A percentile compares a stretch with the other conserved stretches of the same genome.
These are phyloP conservation scores for Oryza meridionalis DNA, from an alignment of 176 grass and related monocot species.

Conservation along the genomic window DNA sequence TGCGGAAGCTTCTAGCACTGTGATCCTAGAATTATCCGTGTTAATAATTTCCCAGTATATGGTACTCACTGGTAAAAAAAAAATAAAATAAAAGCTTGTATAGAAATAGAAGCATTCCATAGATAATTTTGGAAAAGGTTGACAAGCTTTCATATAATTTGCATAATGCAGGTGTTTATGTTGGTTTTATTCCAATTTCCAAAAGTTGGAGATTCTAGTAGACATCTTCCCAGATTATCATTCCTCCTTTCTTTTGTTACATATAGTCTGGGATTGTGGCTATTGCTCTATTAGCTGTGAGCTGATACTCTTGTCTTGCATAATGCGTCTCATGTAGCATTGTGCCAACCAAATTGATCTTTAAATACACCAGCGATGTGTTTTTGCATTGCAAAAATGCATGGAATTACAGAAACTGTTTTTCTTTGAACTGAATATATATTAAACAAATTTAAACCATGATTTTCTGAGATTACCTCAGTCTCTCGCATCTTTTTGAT, in stretches of 20 bases:
- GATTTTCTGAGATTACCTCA: neutral
- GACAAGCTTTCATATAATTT: neutral
- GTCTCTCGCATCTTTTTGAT: neutral
- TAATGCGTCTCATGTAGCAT: too few relatives aligned
- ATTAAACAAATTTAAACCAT: too few relatives aligned
- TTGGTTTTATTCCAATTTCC: too few relatives aligned
- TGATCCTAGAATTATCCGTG: neutral
- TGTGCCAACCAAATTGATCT: too few relatives aligned
- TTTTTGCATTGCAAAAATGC: neutral
- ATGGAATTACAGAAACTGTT: too few relatives aligned
- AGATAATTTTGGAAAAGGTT: constrained; percentile 23
- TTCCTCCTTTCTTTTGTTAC: neutral
- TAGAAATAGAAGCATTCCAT: constrained; percentile 10
- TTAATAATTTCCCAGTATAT: constrained; percentile 8
- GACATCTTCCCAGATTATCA: too few relatives aligned
- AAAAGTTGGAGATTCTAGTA: too few relatives aligned
- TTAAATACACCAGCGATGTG: neutral
- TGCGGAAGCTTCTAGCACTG: neutral
- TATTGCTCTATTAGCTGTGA: constrained; percentile 19
- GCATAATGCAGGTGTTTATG: too few relatives aligned
- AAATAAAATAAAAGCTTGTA: neutral
- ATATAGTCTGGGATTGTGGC: neutral
- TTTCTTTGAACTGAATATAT: too few relatives aligned
- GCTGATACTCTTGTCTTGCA: neutral
- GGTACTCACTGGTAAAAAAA: constrained; percentile 14